Percentiles rank a stretch among this genome's conserved stretches.
Evolutionary conservation across 306 rosid genomes (phyloP).

Genomic region (Trifolium fragiferum): DNA sequence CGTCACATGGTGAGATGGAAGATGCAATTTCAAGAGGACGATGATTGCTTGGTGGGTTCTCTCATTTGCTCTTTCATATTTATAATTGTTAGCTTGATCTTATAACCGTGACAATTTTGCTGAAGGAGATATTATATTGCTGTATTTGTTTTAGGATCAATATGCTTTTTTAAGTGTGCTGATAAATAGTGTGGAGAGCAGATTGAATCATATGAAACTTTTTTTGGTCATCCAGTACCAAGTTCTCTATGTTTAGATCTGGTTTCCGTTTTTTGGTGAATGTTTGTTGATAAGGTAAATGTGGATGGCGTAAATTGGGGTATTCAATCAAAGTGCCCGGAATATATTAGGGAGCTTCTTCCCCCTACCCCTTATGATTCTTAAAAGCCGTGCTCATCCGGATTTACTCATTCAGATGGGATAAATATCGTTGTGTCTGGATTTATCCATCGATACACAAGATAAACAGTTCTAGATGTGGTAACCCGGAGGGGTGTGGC

Average conservation of each 20-base stretch:
- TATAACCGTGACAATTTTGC: conserved; percentile 48
- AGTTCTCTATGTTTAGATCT: neutral
- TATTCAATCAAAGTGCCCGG: neutral
- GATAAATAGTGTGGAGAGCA: conserved; percentile 13
- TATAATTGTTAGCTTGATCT: conserved; percentile 39
- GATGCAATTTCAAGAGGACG: conserved; percentile 81
- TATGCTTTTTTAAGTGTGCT: conserved; percentile 25
- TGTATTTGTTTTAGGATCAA: conserved; percentile 39
- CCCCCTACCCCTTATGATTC: neutral
- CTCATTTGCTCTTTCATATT: conserved; percentile 41
- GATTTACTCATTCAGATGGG: neutral
- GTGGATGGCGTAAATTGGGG: neutral
- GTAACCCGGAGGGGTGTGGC: neutral
- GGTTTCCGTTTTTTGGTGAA: neutral
- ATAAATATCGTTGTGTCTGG: neutral
- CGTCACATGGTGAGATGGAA: conserved; percentile 81
- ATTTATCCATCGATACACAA: neutral
- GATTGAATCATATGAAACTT: conserved; percentile 8
- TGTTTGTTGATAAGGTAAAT: neutral
- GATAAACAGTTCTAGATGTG: no score
- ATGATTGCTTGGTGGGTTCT: conserved; percentile 51
- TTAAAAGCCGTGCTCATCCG: neutral
- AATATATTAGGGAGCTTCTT: neutral
- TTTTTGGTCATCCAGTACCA: neutral
- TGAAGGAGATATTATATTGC: conserved; percentile 22